phyloP scores from a whole-genome alignment of 2,329 filamentous ascomycete species.

The Fusarium coicis region DNA sequence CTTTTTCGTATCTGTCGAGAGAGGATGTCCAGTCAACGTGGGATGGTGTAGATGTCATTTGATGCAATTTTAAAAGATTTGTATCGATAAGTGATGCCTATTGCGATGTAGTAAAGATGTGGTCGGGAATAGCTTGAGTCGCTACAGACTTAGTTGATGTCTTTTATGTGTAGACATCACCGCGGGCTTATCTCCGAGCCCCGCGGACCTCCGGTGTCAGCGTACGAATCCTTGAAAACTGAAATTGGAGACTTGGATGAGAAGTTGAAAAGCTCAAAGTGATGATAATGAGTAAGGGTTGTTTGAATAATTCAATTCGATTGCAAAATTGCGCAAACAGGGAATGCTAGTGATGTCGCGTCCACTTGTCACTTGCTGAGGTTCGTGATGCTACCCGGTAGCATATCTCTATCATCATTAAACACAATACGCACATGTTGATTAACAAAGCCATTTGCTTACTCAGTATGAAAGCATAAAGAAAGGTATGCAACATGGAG shows the following conservation, averaged over 20 bases:
- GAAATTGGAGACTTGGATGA: neutral
- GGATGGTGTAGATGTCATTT: neutral
- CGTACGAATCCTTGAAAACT: rapidly evolving
- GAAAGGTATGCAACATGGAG: too few species aligned
- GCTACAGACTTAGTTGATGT: neutral
- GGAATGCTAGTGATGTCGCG: rapidly evolving
- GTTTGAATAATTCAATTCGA: too few species aligned
- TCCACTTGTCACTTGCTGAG: rapidly evolving
- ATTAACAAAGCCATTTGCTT: rapidly evolving
- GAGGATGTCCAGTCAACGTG: neutral
- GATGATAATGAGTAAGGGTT: too few species aligned
- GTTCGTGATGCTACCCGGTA: neutral
- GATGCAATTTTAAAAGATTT: rapidly evolving
- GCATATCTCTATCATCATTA: rapidly evolving
- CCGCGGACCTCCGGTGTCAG: neutral
- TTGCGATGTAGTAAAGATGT: rapidly evolving
- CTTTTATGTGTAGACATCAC: neutral
- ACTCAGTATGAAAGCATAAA: too few species aligned
- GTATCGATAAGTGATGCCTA: rapidly evolving
- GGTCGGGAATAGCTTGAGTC: rapidly evolving
- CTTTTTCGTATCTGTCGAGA: neutral
- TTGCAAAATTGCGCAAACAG: too few species aligned
- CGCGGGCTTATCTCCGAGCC: neutral
- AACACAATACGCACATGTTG: rapidly evolving
- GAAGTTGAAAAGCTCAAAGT: rapidly evolving